Evolutionary conservation across 169 alveolate genomes (phyloP).

Genomic region (Cryptosporidium canis): DNA sequence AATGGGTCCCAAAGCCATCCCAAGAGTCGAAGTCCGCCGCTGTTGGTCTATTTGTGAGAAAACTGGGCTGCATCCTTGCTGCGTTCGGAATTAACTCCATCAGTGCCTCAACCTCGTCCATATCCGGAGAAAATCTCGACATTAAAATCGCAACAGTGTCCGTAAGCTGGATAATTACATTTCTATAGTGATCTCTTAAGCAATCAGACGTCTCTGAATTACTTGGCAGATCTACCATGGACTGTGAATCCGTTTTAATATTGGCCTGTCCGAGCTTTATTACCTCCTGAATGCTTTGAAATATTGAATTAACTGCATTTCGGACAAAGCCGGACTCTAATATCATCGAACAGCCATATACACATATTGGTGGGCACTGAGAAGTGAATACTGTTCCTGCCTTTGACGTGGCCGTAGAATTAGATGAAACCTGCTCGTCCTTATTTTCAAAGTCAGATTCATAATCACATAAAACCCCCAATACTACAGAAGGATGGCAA

Average conservation of each 20-base stretch:
- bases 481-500: constrained; percentile 39
- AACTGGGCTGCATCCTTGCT: constrained; percentile 69
- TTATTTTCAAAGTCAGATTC: constrained; percentile 1
- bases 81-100: constrained; percentile 67
- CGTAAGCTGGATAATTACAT: constrained; percentile 21
- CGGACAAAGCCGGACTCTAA: constrained; percentile 25
- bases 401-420: neutral
- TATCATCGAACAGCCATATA: constrained; percentile 58
- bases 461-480: constrained; percentile 61
- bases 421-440: constrained; percentile 8
- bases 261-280: constrained; percentile 49
- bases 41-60: constrained; percentile 52
- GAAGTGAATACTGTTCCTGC: constrained; percentile 23
- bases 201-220: constrained; percentile 13
- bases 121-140: constrained; percentile 23
- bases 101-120: constrained; percentile 61
- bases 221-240: constrained; percentile 48
- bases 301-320: constrained; percentile 47
- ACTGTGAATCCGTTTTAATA: constrained; percentile 55
- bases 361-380: constrained; percentile 63
- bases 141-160: constrained; percentile 53
- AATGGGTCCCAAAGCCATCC: constrained; percentile 9
- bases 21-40: constrained; percentile 72
- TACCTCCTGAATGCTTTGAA: constrained; percentile 58
- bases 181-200: constrained; percentile 51